Evolutionary conservation across 306 rosid genomes (phyloP), one percentile per base, ranked within the genome.

Genomic region (Castanea sativa): DNA sequence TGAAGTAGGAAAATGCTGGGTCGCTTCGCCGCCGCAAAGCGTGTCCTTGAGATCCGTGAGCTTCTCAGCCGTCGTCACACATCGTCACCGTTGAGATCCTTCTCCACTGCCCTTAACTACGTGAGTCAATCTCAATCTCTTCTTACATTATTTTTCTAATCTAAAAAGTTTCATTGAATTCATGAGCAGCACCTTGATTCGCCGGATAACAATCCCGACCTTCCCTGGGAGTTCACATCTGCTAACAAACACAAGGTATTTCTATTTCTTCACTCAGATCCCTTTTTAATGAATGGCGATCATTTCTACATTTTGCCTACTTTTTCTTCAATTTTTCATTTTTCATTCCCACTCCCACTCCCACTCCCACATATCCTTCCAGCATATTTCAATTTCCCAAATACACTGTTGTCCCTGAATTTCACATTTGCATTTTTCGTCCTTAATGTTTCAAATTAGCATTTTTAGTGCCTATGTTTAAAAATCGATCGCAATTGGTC

Each of bases 41-140:
- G 97, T 75, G 69, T 92, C 55, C 84, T 33, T 29, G 94, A 86
- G 92, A 89, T 94, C 88, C 97, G 97, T 76, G 97, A 90, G 21
- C 59, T 78, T 83, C 87, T 94, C 92, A 88, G 53, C 33, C 19
- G 25, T 3, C 41, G 20, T 41, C 53, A 49, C 53, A 10, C 45
- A 13, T 49, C 53, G 53, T 11, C 53, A 13, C 16, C 97, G 74
- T 76, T 85, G 49, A 92, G 96, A 83, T 86, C 87, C 76, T 89
- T 95, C 78, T 95, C 98, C 55, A 95, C 98, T 53, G 98, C 98
- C 75, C 92, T 95, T 10, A 95, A 95, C 79, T 93, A 91, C 73
- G 99, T 95, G 81, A 89, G 99, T 86, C 0, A 32, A n/a, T 30
- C 56, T 35, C 19, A 68, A 15, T 68, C 38, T 8, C 4, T 68